These are phyloP conservation scores for Diversispora epigaea DNA, from an alignment of 192 early-diverging fungal species.

Conservation along the genomic window DNA sequence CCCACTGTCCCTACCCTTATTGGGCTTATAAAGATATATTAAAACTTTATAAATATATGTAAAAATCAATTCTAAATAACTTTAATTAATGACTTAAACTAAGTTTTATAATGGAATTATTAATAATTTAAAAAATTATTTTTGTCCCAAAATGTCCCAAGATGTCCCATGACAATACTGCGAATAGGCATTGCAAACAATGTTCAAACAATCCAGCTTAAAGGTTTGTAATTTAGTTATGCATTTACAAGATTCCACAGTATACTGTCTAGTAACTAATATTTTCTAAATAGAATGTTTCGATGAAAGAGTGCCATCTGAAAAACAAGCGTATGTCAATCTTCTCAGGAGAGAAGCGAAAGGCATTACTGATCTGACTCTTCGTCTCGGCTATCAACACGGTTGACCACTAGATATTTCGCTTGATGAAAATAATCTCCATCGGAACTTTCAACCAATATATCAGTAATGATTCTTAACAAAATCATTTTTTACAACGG, in stretches of 20 bases:
- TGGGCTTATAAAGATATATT: too few relatives aligned
- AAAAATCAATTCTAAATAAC: too few relatives aligned
- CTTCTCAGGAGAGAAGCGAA: conserved; percentile 16
- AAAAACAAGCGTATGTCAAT: conserved; percentile 9
- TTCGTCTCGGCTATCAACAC: not conserved
- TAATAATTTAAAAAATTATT: too few relatives aligned
- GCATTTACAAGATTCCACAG: conserved; percentile 6
- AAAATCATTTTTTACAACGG: too few relatives aligned
- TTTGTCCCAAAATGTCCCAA: too few relatives aligned
- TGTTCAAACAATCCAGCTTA: not conserved
- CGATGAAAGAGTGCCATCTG: conserved; percentile 8
- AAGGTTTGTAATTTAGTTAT: conserved; percentile 18
- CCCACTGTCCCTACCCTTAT: too few relatives aligned
- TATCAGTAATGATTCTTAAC: too few relatives aligned
- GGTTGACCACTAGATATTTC: not conserved
- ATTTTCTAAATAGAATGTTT: conserved; percentile 25
- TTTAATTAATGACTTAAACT: too few relatives aligned
- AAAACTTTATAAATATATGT: too few relatives aligned
- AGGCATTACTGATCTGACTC: conserved; percentile 9
- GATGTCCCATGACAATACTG: too few relatives aligned
- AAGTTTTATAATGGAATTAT: too few relatives aligned
- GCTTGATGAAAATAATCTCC: conserved; percentile 15
- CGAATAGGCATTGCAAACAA: not conserved
- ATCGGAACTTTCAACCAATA: too few relatives aligned
- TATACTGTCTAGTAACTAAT: conserved; percentile 15